Evolutionary conservation across 805 yeast genomes (phyloP), one percentile per base, ranked within the genome.

Genomic region (Saccharomycopsis malanga): DNA sequence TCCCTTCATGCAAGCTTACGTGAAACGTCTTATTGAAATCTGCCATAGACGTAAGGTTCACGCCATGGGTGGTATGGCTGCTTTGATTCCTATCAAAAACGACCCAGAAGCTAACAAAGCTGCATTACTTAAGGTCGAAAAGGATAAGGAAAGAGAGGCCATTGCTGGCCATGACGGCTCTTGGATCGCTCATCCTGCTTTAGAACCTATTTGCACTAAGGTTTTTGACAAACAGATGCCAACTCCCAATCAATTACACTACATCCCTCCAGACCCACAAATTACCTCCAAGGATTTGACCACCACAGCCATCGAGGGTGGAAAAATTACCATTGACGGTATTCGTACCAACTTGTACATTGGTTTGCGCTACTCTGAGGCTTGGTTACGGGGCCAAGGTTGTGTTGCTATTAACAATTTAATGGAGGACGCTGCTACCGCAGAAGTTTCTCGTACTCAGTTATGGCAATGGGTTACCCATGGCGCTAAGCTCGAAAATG

Each of bases 51-150:
- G 91, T 67, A 83, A 81, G 53, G 91, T 83, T 37, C 89, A 83
- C 60, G 91, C 91, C 17, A 81, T 84, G 79, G 93, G 94, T 57
- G 94, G 94, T 57, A 84, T 84, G 94, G 91, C 93, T 54, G 91
- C 91, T 3, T 85, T 83, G 56, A 82, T 84, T 57, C 91, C 93
- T 54, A 83, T 83, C 66, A 83, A 83, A 63, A 71, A 76, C 54
- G 88, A 84, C 58, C 68, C 72, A 29, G 75, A 68, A 50, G 76
- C 79, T 53, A 83, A 84, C 66, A 69, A 70, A 40, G 66, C 69
- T 42, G 91, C 89, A 7, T 74, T 84, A 79, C 77, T 73, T 42
- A 82, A 81, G 55, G 93, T 84, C 45, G 73, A 76, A 54, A 76
- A 72, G 62, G 94, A 84, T 65, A 84, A 84, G 66, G 72, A 81